Conservation (phyloP, 2,329 filamentous ascomycete genomes). For the Cercospora sp. region DNA sequence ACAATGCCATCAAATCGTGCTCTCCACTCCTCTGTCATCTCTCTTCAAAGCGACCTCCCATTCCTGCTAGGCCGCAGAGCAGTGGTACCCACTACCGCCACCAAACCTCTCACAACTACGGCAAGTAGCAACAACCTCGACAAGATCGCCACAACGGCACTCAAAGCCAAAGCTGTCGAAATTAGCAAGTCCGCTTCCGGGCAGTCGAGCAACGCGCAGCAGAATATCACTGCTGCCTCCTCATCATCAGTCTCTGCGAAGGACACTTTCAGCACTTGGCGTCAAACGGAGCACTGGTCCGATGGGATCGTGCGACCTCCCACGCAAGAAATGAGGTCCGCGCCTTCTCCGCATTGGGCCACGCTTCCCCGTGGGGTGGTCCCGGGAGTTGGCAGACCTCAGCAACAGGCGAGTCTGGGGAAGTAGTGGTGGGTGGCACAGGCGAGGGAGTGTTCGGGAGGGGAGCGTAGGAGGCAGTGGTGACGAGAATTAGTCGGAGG, state of each 20-base stretch:
- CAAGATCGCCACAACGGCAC: slow-evolving; percentile 9
- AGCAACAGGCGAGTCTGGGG: not conserved
- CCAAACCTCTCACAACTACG: not conserved
- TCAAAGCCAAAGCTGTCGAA: slow-evolving; percentile 14
- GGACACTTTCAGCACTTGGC: slow-evolving; percentile 5
- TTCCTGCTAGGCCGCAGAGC: slow-evolving; percentile 15
- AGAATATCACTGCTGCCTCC: not conserved
- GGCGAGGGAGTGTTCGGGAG: not conserved
- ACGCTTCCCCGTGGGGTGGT: slow-evolving; percentile 10
- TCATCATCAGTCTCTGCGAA: not conserved
- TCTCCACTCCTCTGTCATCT: slow-evolving; percentile 15
- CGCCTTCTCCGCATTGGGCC: slow-evolving; percentile 11
- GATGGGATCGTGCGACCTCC: slow-evolving; percentile 1
- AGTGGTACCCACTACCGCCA: not conserved
- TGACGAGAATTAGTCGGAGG: slow-evolving; percentile 13
- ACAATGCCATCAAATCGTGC: slow-evolving; percentile 12
- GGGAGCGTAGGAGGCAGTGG: not conserved
- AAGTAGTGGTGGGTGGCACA: not conserved
- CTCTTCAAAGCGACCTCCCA: slow-evolving; percentile 17
- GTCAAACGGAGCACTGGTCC: not conserved
- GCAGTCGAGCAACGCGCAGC: not conserved
- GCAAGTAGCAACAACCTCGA: slow-evolving; percentile 1
- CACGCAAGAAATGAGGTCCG: slow-evolving; percentile 4
- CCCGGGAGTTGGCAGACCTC: not conserved
- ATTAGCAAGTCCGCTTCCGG: not conserved